Evolutionary conservation across 2,329 filamentous ascomycete genomes (phyloP).

Genomic region (Anthostomella pinea): DNA sequence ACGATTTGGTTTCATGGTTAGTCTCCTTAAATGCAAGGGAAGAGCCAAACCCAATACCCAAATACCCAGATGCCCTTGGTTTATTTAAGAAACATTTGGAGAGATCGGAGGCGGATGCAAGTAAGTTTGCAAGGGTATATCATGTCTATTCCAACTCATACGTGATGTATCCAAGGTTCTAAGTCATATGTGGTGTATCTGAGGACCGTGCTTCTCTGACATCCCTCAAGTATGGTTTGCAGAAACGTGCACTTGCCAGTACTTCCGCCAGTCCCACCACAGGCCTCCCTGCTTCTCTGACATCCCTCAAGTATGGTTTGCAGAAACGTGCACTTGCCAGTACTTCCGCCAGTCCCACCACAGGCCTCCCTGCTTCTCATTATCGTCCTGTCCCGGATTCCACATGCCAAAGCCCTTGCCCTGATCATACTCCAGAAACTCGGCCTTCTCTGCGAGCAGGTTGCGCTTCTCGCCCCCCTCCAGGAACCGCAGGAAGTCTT

Average conservation of each 20-base stretch:
- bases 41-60: too few relatives aligned
- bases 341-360: conserved; percentile 41
- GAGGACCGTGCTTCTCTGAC: too few relatives aligned
- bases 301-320: conserved; percentile 8
- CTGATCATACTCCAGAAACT: conserved; percentile 40
- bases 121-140: too few relatives aligned
- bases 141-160: too few relatives aligned
- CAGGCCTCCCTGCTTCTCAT: conserved; percentile 25
- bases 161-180: too few relatives aligned
- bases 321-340: conserved; percentile 32
- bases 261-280: conserved; percentile 40
- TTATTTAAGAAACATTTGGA: too few relatives aligned
- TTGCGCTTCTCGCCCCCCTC: conserved; percentile 40
- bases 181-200: too few relatives aligned
- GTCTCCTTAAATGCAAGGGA: too few relatives aligned
- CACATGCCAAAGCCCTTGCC: conserved; percentile 32
- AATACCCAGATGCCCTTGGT: too few relatives aligned
- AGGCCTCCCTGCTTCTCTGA: too few relatives aligned
- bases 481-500: conserved; percentile 55
- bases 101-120: too few relatives aligned
- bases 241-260: conserved; percentile 32
- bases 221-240: conserved; percentile 10
- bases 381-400: conserved; percentile 32
- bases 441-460: conserved; percentile 47
- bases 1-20: too few relatives aligned